phyloP scores from a whole-genome alignment of 805 yeast species.

The Starmera pachycereana region DNA sequence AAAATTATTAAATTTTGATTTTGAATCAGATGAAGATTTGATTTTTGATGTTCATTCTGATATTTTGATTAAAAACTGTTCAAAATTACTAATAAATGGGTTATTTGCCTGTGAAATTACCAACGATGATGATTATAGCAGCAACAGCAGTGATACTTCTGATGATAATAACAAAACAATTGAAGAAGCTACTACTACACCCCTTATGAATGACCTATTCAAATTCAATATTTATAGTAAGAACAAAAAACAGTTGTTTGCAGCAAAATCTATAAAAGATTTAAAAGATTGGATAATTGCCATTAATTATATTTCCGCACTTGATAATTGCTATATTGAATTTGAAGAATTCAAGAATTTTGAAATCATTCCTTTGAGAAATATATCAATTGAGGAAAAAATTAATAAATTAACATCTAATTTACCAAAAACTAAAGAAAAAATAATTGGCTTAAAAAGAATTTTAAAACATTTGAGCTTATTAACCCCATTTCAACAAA shows the following conservation, averaged over 20 bases:
- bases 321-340: slow-evolving; percentile 27
- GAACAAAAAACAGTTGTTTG: slow-evolving; percentile 28
- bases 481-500: slow-evolving; percentile 44
- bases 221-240: slow-evolving; percentile 31
- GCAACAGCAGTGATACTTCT: no score
- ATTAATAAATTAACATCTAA: slow-evolving; percentile 24
- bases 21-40: slow-evolving; percentile 17
- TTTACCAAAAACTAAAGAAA: slow-evolving; percentile 22
- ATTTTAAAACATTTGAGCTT: slow-evolving; percentile 29
- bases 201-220: slow-evolving; percentile 7
- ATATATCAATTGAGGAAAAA: slow-evolving; percentile 20
- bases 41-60: slow-evolving; percentile 21
- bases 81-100: slow-evolving; percentile 26
- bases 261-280: slow-evolving; percentile 34
- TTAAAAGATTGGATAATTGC: slow-evolving; percentile 48
- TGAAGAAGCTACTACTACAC: background rate
- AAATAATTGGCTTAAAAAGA: slow-evolving; percentile 27
- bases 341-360: slow-evolving; percentile 2
- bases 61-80: slow-evolving; percentile 17
- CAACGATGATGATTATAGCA: no score
- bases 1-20: slow-evolving; percentile 12
- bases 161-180: no score
- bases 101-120: slow-evolving; percentile 25
- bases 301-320: slow-evolving; percentile 41
- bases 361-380: slow-evolving; percentile 19